Conservation (phyloP, 495 filamentous ascomycete genomes). For the Hypoxylon perforatum region DNA sequence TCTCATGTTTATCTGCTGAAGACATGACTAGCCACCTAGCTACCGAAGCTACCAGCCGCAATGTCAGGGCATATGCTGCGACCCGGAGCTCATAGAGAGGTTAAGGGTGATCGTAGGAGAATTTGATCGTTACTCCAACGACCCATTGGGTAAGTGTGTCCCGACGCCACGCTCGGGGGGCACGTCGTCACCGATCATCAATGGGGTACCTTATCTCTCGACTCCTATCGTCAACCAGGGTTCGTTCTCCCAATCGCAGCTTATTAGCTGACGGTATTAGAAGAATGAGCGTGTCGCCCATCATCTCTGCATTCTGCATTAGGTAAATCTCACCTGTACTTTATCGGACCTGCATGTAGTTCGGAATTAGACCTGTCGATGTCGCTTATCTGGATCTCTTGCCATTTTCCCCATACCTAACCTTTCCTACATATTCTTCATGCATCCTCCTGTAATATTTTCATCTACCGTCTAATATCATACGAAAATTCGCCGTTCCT, state of each 20-base stretch:
- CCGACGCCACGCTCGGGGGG: background rate
- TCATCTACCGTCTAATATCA: no score
- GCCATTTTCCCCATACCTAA: no score
- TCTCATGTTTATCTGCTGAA: background rate
- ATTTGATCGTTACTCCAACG: background rate
- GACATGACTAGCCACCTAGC: slow-evolving; percentile 1
- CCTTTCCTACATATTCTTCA: background rate
- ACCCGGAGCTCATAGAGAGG: background rate
- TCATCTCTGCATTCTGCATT: slow-evolving; percentile 2
- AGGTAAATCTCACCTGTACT: slow-evolving; percentile 19
- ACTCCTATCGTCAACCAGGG: slow-evolving; percentile 26
- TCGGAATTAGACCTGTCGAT: slow-evolving; percentile 14
- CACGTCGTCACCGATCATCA: slow-evolving; percentile 5
- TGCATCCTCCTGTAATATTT: background rate
- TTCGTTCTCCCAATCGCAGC: slow-evolving; percentile 15
- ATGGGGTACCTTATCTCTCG: slow-evolving; percentile 33
- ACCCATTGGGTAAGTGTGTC: slow-evolving; percentile 20
- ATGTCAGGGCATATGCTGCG: no score
- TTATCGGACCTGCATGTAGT: slow-evolving; percentile 21
- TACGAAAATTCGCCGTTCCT: background rate
- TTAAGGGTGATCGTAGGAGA: slow-evolving; percentile 1
- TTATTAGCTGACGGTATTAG: slow-evolving; percentile 17
- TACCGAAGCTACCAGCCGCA: background rate
- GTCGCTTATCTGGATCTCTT: slow-evolving; percentile 13
- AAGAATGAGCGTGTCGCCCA: slow-evolving; percentile 20